phyloP scores from a whole-genome alignment of 306 rosid genomes.

The Delonix regia region DNA sequence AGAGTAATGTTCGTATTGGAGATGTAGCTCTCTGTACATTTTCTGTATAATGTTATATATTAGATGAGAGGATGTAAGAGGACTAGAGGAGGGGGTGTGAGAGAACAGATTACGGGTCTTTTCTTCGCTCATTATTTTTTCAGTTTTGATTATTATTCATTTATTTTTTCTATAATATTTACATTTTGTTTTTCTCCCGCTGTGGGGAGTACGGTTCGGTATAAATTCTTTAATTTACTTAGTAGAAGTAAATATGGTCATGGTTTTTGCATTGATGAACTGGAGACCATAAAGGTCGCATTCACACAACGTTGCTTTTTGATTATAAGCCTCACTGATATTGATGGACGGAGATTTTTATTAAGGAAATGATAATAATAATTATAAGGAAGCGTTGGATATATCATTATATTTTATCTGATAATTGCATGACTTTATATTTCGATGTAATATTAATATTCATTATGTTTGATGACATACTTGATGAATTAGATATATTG shows the following conservation, averaged over 20 bases:
- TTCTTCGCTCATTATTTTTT: background rate
- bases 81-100: background rate
- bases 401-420: no score
- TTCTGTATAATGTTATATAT: background rate
- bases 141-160: background rate
- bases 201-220: background rate
- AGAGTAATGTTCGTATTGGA: background rate
- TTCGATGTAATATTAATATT: no score
- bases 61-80: background rate
- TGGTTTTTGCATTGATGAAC: no score
- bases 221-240: background rate
- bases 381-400: no score
- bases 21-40: background rate
- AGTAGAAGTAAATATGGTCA: background rate
- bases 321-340: background rate
- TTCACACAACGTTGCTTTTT: background rate
- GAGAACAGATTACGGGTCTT: background rate
- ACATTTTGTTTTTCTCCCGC: background rate
- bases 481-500: no score
- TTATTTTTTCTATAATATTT: background rate
- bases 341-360: background rate
- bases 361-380: no score
- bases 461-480: no score
- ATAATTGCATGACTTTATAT: no score
- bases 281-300: no score